Evolutionary conservation across 1,284 basidiomycete species (phyloP).

Genomic region (Mycena sp.): DNA sequence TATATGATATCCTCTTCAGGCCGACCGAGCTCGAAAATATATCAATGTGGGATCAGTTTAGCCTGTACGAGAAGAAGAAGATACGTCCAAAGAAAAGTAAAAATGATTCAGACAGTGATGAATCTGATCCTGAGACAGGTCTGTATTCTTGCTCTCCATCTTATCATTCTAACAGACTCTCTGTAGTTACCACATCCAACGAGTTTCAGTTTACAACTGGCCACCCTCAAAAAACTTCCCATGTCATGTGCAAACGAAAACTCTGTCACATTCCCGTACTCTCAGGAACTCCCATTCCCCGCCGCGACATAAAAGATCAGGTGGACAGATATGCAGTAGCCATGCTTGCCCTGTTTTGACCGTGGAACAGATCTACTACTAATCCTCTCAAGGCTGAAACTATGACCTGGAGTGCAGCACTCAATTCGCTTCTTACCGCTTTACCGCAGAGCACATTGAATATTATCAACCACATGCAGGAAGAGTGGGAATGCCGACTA

Average conservation of each 20-base stretch:
- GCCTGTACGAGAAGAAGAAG: slow-evolving; percentile 11
- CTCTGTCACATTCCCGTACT: slow-evolving; percentile 20
- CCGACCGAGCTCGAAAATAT: slow-evolving; percentile 6
- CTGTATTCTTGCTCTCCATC: neutral
- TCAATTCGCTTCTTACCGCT: neutral
- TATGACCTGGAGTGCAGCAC: slow-evolving; percentile 6
- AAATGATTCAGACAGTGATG: too few relatives aligned
- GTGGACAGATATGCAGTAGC: slow-evolving; percentile 12
- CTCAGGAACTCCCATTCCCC: slow-evolving; percentile 27
- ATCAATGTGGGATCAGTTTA: slow-evolving; percentile 20
- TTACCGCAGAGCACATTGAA: neutral
- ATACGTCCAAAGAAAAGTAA: too few relatives aligned
- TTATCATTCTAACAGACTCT: neutral
- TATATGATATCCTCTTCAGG: too few relatives aligned
- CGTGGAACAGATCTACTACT: slow-evolving; percentile 11
- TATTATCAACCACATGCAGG: slow-evolving; percentile 26
- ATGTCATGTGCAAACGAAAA: slow-evolving; percentile 10
- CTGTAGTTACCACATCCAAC: neutral
- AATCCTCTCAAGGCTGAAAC: slow-evolving; percentile 8
- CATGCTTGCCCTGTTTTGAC: slow-evolving; percentile 27
- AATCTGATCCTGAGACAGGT: too few relatives aligned
- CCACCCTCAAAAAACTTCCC: slow-evolving; percentile 25
- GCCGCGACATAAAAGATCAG: slow-evolving; percentile 10
- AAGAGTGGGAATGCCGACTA: slow-evolving; percentile 24
- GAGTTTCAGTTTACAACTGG: slow-evolving; percentile 12